Base-by-base conservation (phyloP, 768 basidiomycete genomes). In the Exsudoporus frostii region DNA sequence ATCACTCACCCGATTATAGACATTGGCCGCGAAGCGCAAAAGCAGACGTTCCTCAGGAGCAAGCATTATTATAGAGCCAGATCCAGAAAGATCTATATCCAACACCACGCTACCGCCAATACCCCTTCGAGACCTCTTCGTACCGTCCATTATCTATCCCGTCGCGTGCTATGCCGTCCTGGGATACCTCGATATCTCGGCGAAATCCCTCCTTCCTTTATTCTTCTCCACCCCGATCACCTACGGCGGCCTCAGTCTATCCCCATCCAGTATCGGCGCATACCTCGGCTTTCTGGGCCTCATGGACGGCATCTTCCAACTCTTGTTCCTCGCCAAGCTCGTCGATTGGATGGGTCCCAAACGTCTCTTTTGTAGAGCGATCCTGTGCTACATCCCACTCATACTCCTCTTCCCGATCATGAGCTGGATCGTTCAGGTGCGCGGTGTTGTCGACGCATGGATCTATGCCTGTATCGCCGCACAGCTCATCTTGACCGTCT, bases 391-490 rank as follows among this genome's bases (percentile, higher is more conserved):
- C 48, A 22, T 66, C 7, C 58, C 60, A 1, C 43, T 63, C 40
- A 64, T 67, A 41, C 48, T 52, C 2, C 30, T 65, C 43, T 73
- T 74, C 45, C 70, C 71, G 7, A n/a, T 65, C 24, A 74, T 76
- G 53, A 76, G 71, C 56, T 51, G 72, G 29, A 55, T 74, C 45
- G 75, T 62, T 43, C 68, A 44, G 53, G 83, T 13, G 78, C 83
- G 48, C 6, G 70, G 77, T 30, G 81, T 79, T 11, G 62, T 80
- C 42, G 73, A 73, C 32, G 32, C 43, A 3, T 50, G 62, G 19
- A 75, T 86, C 4, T 85, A 80, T 76, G 56, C 62, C 20, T 65
- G 74, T 22, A 69, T 88, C 22, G 69, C 55, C 3, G 50, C 74
- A 6, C 84, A 88, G 56, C 69, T 80, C 33, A 57, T 72, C 4